phyloP scores from a whole-genome alignment of 2,329 filamentous ascomycete species.

The Nectriaceae sp. region DNA sequence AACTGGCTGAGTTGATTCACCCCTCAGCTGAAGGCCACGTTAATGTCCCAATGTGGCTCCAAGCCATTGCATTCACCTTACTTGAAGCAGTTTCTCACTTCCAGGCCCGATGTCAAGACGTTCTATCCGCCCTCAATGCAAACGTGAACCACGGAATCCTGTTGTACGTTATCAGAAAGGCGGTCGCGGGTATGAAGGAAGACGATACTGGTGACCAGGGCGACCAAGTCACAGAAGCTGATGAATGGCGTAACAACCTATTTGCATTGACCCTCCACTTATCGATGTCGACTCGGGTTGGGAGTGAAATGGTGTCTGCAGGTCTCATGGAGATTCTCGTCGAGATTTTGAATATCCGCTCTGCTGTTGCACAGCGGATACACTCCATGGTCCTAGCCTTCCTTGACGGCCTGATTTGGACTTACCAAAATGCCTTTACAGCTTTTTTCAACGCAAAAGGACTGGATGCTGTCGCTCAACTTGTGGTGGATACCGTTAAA shows the following conservation, averaged over 20 bases:
- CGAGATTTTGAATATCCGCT: slow-evolving; percentile 83
- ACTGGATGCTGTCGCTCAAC: slow-evolving; percentile 84
- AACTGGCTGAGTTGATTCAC: slow-evolving; percentile 89
- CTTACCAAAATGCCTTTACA: slow-evolving; percentile 80
- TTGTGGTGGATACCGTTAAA: slow-evolving; percentile 78
- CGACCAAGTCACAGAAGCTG: slow-evolving; percentile 65
- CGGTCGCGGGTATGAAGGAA: slow-evolving; percentile 76
- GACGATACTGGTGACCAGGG: slow-evolving; percentile 55
- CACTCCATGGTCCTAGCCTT: slow-evolving; percentile 85
- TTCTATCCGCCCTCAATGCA: slow-evolving; percentile 87
- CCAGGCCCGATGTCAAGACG: slow-evolving; percentile 74
- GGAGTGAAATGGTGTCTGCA: slow-evolving; percentile 82
- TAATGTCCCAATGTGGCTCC: slow-evolving; percentile 72
- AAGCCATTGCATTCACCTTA: slow-evolving; percentile 78
- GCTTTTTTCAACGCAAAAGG: slow-evolving; percentile 81
- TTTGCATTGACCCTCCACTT: slow-evolving; percentile 87
- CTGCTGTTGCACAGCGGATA: slow-evolving; percentile 77
- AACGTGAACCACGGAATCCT: slow-evolving; percentile 96
- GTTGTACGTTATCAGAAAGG: slow-evolving; percentile 89
- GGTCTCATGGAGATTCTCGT: slow-evolving; percentile 89
- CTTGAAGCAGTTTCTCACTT: slow-evolving; percentile 85
- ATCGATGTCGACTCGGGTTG: slow-evolving; percentile 72
- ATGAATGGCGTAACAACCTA: slow-evolving; percentile 88
- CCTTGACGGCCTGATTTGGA: slow-evolving; percentile 84
- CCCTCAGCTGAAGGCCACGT: slow-evolving; percentile 71